These are phyloP conservation scores for Clausena lansium DNA, from an alignment of 345 rosid species.

Conservation along the genomic window DNA sequence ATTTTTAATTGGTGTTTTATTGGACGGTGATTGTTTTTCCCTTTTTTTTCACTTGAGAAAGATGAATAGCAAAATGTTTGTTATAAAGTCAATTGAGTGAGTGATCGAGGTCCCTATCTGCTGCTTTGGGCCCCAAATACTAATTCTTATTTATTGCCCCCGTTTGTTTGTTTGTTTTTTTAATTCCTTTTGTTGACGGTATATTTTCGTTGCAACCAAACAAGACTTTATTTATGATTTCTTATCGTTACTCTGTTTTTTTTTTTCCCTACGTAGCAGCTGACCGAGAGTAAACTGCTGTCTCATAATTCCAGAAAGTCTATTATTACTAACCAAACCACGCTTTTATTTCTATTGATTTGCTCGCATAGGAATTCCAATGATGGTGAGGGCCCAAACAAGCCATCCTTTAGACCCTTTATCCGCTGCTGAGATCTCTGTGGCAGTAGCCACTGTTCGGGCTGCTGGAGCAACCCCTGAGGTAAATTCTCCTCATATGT, in stretches of 20 bases:
- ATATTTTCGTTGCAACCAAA: conserved; percentile 1
- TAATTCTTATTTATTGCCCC: conserved; percentile 1
- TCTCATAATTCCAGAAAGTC: neutral
- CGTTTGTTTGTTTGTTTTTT: neutral
- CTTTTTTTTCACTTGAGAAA: neutral
- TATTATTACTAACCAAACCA: neutral
- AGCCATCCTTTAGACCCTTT: conserved; percentile 81
- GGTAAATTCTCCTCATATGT: conserved; percentile 25
- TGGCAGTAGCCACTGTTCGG: conserved; percentile 75
- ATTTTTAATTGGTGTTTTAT: neutral
- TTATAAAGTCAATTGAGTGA: conserved; percentile 19
- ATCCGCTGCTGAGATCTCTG: conserved; percentile 74
- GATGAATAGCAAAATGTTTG: neutral
- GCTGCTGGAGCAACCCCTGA: conserved; percentile 85
- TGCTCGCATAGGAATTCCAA: conserved; percentile 38
- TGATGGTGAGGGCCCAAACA: conserved; percentile 59
- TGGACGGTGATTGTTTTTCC: neutral
- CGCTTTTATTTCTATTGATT: conserved; percentile 12
- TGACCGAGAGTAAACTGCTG: neutral
- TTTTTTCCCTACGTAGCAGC: neutral
- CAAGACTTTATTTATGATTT: neutral
- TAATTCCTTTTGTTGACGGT: neutral
- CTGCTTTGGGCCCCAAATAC: conserved; percentile 25
- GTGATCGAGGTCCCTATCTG: conserved; percentile 14
- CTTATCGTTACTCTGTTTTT: neutral